Percentiles rank a stretch among this genome's conserved stretches.
Conservation (phyloP, 2,329 filamentous ascomycete species). For the Exophiala phaeomuriformis region DNA sequence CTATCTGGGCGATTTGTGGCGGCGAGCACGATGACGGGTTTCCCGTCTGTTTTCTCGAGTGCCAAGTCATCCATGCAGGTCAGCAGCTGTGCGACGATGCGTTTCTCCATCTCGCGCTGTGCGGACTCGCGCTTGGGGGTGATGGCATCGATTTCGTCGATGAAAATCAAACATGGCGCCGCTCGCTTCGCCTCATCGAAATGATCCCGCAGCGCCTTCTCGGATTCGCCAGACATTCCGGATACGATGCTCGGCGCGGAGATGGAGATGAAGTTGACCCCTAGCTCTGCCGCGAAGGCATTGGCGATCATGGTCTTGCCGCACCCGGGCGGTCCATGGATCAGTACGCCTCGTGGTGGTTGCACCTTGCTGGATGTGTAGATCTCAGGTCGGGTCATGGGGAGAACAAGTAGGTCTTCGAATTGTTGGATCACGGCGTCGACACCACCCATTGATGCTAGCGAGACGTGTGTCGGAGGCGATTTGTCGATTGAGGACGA, state of each 20-base stretch:
- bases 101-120: slow-evolving; percentile 81
- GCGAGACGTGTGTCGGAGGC: slow-evolving; percentile 59
- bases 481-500: slow-evolving; percentile 49
- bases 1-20: slow-evolving; percentile 85
- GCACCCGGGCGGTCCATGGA: slow-evolving; percentile 78
- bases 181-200: slow-evolving; percentile 82
- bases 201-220: slow-evolving; percentile 75
- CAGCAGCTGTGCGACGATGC: slow-evolving; percentile 74
- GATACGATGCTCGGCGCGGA: slow-evolving; percentile 74
- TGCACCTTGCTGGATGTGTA: slow-evolving; percentile 61
- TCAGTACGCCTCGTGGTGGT: slow-evolving; percentile 64
- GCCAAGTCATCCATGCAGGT: slow-evolving; percentile 80
- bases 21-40: slow-evolving; percentile 80
- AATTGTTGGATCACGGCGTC: slow-evolving; percentile 63
- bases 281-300: slow-evolving; percentile 67
- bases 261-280: slow-evolving; percentile 73
- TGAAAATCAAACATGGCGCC: slow-evolving; percentile 83
- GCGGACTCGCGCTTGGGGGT: slow-evolving; percentile 76
- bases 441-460: slow-evolving; percentile 69
- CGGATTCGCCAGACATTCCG: slow-evolving; percentile 82
- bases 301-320: slow-evolving; percentile 80
- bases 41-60: slow-evolving; percentile 62
- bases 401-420: slow-evolving; percentile 64
- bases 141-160: slow-evolving; percentile 88
- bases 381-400: slow-evolving; percentile 60